A percentile compares a stretch with the other conserved stretches of the same genome.
phyloP scores from a whole-genome alignment of 2,329 filamentous ascomycete species.

The Pyrenophora tritici-repentis region DNA sequence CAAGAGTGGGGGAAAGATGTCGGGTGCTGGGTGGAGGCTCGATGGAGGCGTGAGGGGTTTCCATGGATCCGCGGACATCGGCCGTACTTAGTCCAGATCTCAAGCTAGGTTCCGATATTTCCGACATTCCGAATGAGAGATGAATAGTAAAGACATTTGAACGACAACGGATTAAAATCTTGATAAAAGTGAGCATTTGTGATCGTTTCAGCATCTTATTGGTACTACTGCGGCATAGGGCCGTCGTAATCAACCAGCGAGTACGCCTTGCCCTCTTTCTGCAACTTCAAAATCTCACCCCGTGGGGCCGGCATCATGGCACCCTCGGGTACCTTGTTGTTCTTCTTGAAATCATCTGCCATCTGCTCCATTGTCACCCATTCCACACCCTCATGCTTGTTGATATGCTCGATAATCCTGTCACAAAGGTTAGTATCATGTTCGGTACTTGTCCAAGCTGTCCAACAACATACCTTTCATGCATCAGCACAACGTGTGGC shows the following conservation, averaged over 20 bases:
- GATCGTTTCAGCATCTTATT: background rate
- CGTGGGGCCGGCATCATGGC: constrained; percentile 64
- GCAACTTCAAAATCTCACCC: constrained; percentile 59
- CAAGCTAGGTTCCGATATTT: background rate
- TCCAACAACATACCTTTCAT: constrained; percentile 61
- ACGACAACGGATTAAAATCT: no score
- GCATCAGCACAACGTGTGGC: constrained; percentile 74
- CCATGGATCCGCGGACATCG: background rate
- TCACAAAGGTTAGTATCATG: background rate
- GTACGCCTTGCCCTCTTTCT: constrained; percentile 38
- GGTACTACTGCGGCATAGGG: constrained; percentile 13
- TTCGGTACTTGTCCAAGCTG: no score
- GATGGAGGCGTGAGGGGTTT: constrained; percentile 14
- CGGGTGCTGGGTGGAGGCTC: constrained; percentile 2
- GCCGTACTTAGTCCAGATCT: constrained; percentile 1
- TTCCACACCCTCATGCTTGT: constrained; percentile 65
- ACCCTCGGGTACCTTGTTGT: constrained; percentile 61
- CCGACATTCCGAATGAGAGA: constrained; percentile 10
- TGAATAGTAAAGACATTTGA: background rate
- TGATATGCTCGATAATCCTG: constrained; percentile 71
- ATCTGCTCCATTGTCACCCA: constrained; percentile 74
- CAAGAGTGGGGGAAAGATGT: constrained; percentile 31
- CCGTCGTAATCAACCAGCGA: constrained; percentile 29
- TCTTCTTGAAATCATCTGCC: constrained; percentile 73
- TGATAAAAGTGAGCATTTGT: background rate